Evolutionary conservation across 768 basidiomycete species (phyloP).

Genomic region (Rhizopogon salebrosus): DNA sequence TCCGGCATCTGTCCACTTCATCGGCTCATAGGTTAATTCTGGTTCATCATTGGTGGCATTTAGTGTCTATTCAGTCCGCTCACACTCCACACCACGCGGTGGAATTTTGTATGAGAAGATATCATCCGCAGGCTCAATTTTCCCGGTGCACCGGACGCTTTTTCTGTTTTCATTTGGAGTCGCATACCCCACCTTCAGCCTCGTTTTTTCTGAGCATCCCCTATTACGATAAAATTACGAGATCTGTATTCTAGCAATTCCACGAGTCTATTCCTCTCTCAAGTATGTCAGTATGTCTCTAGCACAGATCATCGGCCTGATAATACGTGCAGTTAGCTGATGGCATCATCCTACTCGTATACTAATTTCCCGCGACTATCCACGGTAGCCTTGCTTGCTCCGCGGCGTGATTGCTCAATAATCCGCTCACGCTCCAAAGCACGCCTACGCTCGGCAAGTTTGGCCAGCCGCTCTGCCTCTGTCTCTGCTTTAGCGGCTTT

Average conservation of each 20-base stretch:
- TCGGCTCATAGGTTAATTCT: constrained; percentile 3
- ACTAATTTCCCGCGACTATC: constrained; percentile 53
- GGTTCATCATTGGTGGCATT: constrained; percentile 7
- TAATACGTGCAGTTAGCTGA: neutral
- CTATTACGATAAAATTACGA: constrained; percentile 1
- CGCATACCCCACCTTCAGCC: constrained; percentile 3
- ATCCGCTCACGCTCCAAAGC: constrained; percentile 53
- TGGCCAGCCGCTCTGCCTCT: constrained; percentile 46
- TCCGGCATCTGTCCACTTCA: neutral
- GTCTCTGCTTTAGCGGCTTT: constrained; percentile 54
- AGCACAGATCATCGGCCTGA: neutral
- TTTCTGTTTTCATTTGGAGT: constrained; percentile 7
- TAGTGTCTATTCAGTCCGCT: constrained; percentile 11
- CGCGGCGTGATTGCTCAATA: constrained; percentile 34
- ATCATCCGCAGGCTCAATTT: neutral
- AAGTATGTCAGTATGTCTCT: neutral
- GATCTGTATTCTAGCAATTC: constrained; percentile 9
- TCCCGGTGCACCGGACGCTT: constrained; percentile 16
- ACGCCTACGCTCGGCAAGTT: constrained; percentile 53
- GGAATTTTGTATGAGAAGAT: constrained; percentile 3
- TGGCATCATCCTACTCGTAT: constrained; percentile 38
- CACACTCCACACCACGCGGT: constrained; percentile 13
- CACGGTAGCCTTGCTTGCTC: constrained; percentile 37
- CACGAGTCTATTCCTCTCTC: constrained; percentile 3
- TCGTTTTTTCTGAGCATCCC: neutral